phyloP scores from a whole-genome alignment of 306 rosid genomes.

The Herpetospermum pedunculosum region DNA sequence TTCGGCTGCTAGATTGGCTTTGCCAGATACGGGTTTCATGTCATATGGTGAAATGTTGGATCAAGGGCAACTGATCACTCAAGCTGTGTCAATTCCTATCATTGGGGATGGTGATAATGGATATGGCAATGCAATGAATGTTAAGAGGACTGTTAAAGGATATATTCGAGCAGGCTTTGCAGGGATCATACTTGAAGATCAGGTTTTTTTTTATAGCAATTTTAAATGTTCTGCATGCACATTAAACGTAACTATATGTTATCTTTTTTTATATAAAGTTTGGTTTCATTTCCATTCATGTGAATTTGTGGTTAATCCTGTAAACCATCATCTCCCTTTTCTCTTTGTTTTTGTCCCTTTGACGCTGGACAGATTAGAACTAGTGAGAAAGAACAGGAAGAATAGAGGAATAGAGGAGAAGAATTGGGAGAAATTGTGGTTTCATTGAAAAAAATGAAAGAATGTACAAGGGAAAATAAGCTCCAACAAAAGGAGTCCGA shows the following conservation, averaged over 20 bases:
- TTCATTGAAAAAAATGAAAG: no score
- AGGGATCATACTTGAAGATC: conserved; percentile 81
- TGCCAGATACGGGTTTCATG: conserved; percentile 73
- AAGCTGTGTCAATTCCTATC: conserved; percentile 69
- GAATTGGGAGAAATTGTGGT: no score
- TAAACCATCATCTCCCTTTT: neutral
- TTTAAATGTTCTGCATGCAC: neutral
- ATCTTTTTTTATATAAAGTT: no score
- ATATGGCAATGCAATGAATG: conserved; percentile 80
- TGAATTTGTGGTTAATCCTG: neutral
- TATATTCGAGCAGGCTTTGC: conserved; percentile 71
- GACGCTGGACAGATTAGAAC: neutral
- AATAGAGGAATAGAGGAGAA: neutral
- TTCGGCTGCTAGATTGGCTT: conserved; percentile 61
- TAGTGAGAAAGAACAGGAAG: neutral
- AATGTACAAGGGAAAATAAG: no score
- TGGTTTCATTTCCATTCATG: no score
- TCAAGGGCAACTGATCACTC: conserved; percentile 56
- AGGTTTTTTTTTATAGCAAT: conserved; percentile 29
- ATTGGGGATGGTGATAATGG: conserved; percentile 89
- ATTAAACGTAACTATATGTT: neutral
- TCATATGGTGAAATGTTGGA: conserved; percentile 85
- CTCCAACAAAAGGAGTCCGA: no score
- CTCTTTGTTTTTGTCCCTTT: neutral
- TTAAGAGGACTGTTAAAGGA: conserved; percentile 78